Conservation (phyloP, 805 yeast species). For the Wickerhamomyces silvicola region DNA sequence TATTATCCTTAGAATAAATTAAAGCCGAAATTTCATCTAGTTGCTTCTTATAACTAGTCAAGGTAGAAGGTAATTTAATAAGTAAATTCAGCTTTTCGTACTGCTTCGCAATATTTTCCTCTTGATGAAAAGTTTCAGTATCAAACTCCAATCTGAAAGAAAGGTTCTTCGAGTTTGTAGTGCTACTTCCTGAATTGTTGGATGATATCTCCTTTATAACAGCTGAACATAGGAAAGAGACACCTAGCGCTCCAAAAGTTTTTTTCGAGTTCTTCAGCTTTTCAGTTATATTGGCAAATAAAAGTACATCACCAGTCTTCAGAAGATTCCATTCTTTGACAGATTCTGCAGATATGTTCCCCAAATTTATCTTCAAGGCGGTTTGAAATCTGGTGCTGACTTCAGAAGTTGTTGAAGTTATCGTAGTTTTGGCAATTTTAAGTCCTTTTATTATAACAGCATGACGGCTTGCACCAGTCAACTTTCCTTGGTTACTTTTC, state of each 20-base stretch:
- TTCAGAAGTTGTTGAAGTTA: too few relatives aligned
- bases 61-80: slow-evolving; percentile 4
- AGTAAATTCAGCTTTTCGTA: too few relatives aligned
- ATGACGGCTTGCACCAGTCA: slow-evolving; percentile 17
- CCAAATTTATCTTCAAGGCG: slow-evolving; percentile 4
- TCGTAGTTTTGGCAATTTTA: background rate
- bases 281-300: slow-evolving; percentile 5
- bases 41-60: background rate
- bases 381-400: too few relatives aligned
- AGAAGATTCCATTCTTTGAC: slow-evolving; percentile 12
- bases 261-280: slow-evolving; percentile 5
- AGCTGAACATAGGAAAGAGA: slow-evolving; percentile 3
- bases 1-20: slow-evolving; percentile 3
- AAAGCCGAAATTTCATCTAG: slow-evolving; percentile 4
- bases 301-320: slow-evolving; percentile 9
- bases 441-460: slow-evolving; percentile 5
- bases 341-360: background rate
- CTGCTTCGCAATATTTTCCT: too few relatives aligned
- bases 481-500: slow-evolving; percentile 5
- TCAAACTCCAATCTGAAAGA: too few relatives aligned
- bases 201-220: background rate
- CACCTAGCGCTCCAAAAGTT: slow-evolving; percentile 7
- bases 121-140: too few relatives aligned
- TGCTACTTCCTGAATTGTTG: slow-evolving; percentile 1
- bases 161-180: background rate